A percentile compares a stretch with the other conserved stretches of the same genome.
These are phyloP conservation scores for Candida argentea DNA, from an alignment of 805 yeast species.

Conservation along the genomic window DNA sequence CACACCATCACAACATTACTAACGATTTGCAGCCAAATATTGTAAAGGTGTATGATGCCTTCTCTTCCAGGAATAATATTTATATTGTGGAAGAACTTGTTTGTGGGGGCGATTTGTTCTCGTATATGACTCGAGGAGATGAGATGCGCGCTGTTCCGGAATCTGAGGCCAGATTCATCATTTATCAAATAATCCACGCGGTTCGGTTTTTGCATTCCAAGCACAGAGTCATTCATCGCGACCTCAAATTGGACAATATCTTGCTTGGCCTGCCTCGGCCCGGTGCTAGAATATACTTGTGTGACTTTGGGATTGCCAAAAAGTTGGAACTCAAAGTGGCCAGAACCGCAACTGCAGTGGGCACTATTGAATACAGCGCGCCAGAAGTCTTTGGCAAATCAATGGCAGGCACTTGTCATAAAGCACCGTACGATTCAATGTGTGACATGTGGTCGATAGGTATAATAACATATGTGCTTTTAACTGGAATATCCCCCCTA, in stretches of 20 bases:
- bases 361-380: constrained; percentile 64
- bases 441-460: constrained; percentile 70
- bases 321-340: constrained; percentile 9
- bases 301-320: constrained; percentile 56
- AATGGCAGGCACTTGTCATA: no score
- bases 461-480: constrained; percentile 44
- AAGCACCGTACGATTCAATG: constrained; percentile 38
- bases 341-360: constrained; percentile 43
- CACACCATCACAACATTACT: background rate
- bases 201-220: background rate
- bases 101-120: constrained; percentile 51
- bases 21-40: constrained; percentile 32
- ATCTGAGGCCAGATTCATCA: background rate
- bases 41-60: constrained; percentile 33
- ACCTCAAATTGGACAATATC: constrained; percentile 57
- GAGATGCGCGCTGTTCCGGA: constrained; percentile 24
- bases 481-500: constrained; percentile 60
- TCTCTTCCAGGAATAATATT: constrained; percentile 14
- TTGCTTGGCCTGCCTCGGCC: constrained; percentile 44
- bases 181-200: background rate
- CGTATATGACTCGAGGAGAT: constrained; percentile 37
- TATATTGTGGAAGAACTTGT: constrained; percentile 41
- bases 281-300: constrained; percentile 44
- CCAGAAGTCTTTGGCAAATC: constrained; percentile 52
- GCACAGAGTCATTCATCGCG: constrained; percentile 28